These are phyloP conservation scores for Hypocreales sp. DNA, from an alignment of 2,329 filamentous ascomycete species.

Conservation along the genomic window DNA sequence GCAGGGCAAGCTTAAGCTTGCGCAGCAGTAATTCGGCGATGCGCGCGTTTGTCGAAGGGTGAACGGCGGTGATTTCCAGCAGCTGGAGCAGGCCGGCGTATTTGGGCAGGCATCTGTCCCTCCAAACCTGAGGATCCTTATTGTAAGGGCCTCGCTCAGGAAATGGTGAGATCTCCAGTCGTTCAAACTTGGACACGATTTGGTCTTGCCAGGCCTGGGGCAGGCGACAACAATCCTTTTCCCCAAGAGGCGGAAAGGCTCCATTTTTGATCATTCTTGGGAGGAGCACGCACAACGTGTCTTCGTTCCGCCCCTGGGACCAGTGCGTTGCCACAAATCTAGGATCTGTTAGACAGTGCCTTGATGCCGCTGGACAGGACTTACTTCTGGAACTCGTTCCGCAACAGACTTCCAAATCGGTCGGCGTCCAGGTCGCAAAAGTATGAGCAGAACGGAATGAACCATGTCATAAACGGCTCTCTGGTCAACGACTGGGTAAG, in stretches of 20 bases:
- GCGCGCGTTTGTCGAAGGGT: slow-evolving; percentile 49
- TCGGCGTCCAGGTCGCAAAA: slow-evolving; percentile 59
- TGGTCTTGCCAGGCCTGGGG: slow-evolving; percentile 59
- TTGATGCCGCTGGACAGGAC: too few relatives aligned
- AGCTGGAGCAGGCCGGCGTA: slow-evolving; percentile 53
- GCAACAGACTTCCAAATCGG: slow-evolving; percentile 64
- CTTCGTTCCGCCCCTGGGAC: slow-evolving; percentile 49
- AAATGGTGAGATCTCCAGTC: slow-evolving; percentile 47
- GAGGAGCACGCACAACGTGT: slow-evolving; percentile 52
- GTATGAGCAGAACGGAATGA: slow-evolving; percentile 73
- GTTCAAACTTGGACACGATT: slow-evolving; percentile 54
- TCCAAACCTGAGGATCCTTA: slow-evolving; percentile 46
- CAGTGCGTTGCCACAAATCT: slow-evolving; percentile 66
- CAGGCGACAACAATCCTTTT: slow-evolving; percentile 38
- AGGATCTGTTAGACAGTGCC: slow-evolving; percentile 7
- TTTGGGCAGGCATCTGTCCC: slow-evolving; percentile 47
- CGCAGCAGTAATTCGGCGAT: slow-evolving; percentile 50
- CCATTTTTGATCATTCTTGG: slow-evolving; percentile 45
- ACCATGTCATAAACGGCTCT: slow-evolving; percentile 53
- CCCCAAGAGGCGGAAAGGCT: slow-evolving; percentile 35
- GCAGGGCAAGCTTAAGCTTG: slow-evolving; percentile 49
- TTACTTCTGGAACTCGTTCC: slow-evolving; percentile 68
- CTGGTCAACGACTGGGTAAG: slow-evolving; percentile 50
- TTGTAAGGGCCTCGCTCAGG: slow-evolving; percentile 47
- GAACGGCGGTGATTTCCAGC: slow-evolving; percentile 43